These are phyloP conservation scores for Fusarium irregulare DNA, from an alignment of 2,329 filamentous ascomycete species.

Conservation along the genomic window DNA sequence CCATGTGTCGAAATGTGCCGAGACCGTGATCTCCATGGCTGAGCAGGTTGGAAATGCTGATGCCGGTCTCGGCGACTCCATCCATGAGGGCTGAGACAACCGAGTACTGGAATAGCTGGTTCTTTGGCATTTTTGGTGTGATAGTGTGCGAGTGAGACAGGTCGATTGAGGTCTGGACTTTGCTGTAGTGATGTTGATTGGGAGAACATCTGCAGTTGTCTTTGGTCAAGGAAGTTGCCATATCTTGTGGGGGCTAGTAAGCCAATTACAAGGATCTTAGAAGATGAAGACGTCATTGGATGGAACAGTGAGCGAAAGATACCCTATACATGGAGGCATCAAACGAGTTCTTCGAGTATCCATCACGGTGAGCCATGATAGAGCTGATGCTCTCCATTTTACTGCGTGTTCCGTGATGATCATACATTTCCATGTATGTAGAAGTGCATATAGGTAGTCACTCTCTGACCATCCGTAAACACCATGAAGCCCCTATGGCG, in stretches of 20 bases:
- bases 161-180: not conserved
- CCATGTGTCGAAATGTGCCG: slow-evolving; percentile 40
- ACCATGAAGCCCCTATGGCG: not conserved
- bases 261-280: not conserved
- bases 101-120: slow-evolving; percentile 35
- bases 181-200: not conserved
- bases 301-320: not conserved
- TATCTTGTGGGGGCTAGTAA: rapidly evolving
- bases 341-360: no score
- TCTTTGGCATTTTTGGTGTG: slow-evolving; percentile 15
- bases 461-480: no score
- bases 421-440: not conserved
- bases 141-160: not conserved
- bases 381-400: no score
- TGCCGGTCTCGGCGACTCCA: slow-evolving; percentile 33
- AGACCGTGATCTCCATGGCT: slow-evolving; percentile 30
- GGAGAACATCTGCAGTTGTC: not conserved
- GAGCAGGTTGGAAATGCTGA: slow-evolving; percentile 23
- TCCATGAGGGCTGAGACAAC: slow-evolving; percentile 40
- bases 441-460: not conserved
- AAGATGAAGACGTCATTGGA: slow-evolving; percentile 11
- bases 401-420: not conserved
- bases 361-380: no score
- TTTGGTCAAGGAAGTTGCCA: not conserved
- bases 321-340: not conserved